Conservation (phyloP, 345 rosid species). For the Melaleuca quinquenervia region DNA sequence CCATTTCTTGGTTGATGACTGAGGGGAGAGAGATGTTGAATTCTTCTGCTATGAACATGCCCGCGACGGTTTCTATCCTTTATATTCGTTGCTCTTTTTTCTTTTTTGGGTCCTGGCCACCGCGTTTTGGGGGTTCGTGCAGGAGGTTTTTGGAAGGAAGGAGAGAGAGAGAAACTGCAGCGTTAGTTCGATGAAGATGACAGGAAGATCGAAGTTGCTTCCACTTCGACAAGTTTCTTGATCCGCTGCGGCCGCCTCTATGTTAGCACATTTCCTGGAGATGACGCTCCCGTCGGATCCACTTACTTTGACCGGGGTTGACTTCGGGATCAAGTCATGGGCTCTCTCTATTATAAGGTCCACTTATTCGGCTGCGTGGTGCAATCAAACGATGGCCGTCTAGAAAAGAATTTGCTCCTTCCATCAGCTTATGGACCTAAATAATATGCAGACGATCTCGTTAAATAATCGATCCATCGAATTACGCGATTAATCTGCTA, state of each 20-base stretch:
- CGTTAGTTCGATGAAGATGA: constrained; percentile 17
- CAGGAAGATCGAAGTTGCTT: neutral
- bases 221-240: neutral
- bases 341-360: neutral
- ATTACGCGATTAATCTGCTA: neutral
- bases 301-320: neutral
- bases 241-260: neutral
- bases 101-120: neutral
- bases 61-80: neutral
- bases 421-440: too few relatives aligned
- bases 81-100: neutral
- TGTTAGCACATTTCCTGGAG: neutral
- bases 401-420: too few relatives aligned
- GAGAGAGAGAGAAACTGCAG: constrained; percentile 5
- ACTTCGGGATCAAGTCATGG: neutral
- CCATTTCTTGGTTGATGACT: neutral
- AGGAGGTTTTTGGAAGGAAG: neutral
- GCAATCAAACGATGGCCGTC: too few relatives aligned
- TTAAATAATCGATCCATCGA: neutral
- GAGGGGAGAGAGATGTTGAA: neutral
- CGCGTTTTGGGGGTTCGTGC: constrained; percentile 8
- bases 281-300: neutral
- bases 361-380: neutral
- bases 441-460: too few relatives aligned
- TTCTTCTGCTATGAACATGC: neutral